Base-by-base conservation (phyloP, 2,329 filamentous ascomycete species). In the Lecanicillium sp. region DNA sequence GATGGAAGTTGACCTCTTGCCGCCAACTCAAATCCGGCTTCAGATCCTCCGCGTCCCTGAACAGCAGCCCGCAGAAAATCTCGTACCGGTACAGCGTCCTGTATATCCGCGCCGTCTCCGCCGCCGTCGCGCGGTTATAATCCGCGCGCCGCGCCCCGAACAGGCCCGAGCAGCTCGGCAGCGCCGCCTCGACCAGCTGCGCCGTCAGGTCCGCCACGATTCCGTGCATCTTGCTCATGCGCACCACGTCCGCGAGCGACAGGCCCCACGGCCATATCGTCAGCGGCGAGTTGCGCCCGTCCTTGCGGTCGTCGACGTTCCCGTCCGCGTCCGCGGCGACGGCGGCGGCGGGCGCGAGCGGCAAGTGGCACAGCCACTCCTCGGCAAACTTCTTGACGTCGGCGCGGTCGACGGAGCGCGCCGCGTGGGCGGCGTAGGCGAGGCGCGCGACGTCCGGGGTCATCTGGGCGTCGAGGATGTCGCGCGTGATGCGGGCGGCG, bases 391-490 rank as follows among this genome's bases (percentile, higher is more conserved):
- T 10, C 7, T 17, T 11, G 27, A 40, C 19, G 26, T 35, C 36
- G n/a, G 12, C 27, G 36, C 44, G 44, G 29, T 39, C 36, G 9
- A 47, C 36, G 44, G 24, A 20, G 27, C 44, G 44, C 7, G 44
- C 44, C 3, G 27, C 20, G 44, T 47, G 36, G 17, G 44, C 44
- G 36, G 44, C 44, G 27, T 40, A 47, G 44, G 44, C 44, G 27
- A 47, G 44, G 27, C 44, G 44, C 1, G 44, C 36, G 12, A 32
- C 40, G 17, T 26, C 36, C n/a, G 44, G 36, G 44, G 26, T 40
- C 36, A 47, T 47, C 27, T 47, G 44, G 11, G 44, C 44, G 15
- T 47, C 44, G 44, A 47, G 44, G 17, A 47, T 47, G 44, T 47
- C 44, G 27, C 44, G 36, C 14, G 36, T 35, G 44, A 47, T 47